Percentiles rank a stretch among this genome's conserved stretches.
Evolutionary conservation across 2,329 filamentous ascomycete species (phyloP).

Genomic region (Scedosporium dehoogii): DNA sequence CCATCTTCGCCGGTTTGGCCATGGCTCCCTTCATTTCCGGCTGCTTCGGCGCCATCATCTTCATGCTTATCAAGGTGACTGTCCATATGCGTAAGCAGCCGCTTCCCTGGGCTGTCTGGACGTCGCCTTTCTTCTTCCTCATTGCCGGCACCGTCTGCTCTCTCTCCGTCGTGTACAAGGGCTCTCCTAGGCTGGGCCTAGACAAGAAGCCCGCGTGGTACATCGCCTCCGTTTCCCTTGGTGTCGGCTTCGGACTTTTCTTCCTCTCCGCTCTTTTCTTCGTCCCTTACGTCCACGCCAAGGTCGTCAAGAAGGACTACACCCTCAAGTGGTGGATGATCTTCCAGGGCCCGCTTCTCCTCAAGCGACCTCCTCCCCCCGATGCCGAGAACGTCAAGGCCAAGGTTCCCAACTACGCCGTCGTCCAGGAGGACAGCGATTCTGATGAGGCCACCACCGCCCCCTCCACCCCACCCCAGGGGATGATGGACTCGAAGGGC

Average conservation of each 20-base stretch:
- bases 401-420: slow-evolving; percentile 64
- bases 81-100: slow-evolving; percentile 65
- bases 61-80: slow-evolving; percentile 59
- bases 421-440: slow-evolving; percentile 44
- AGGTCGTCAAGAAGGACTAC: slow-evolving; percentile 59
- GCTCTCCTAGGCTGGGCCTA: slow-evolving; percentile 57
- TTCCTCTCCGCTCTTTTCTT: slow-evolving; percentile 59
- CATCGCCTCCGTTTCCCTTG: slow-evolving; percentile 56
- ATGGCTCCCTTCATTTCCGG: slow-evolving; percentile 63
- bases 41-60: slow-evolving; percentile 57
- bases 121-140: slow-evolving; percentile 67
- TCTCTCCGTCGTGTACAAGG: slow-evolving; percentile 73
- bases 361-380: slow-evolving; percentile 44
- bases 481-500: slow-evolving; percentile 25
- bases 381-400: slow-evolving; percentile 36
- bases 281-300: slow-evolving; percentile 57
- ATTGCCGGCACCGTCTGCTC: slow-evolving; percentile 66
- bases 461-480: slow-evolving; percentile 5
- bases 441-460: slow-evolving; percentile 12
- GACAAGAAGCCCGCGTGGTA: slow-evolving; percentile 58
- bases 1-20: slow-evolving; percentile 60
- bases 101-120: slow-evolving; percentile 62
- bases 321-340: slow-evolving; percentile 54
- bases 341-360: slow-evolving; percentile 53
- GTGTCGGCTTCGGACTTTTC: slow-evolving; percentile 49